phyloP scores from a whole-genome alignment of 202 grass and related monocot genomes.

The Alloteropsis angusta region DNA sequence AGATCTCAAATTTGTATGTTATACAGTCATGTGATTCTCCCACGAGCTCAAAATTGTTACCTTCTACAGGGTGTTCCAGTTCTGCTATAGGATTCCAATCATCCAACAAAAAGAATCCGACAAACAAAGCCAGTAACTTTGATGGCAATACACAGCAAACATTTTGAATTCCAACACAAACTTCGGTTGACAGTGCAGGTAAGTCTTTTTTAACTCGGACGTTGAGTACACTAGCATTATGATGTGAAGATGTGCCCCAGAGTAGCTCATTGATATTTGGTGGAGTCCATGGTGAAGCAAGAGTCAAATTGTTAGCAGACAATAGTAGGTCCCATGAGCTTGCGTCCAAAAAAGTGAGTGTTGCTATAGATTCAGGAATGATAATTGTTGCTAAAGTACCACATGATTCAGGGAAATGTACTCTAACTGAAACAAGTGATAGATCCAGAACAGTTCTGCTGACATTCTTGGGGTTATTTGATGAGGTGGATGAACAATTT shows the following conservation, averaged over 20 bases:
- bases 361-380: slow-evolving; percentile 53
- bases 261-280: slow-evolving; percentile 48
- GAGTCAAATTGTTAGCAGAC: slow-evolving; percentile 50
- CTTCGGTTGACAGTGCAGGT: slow-evolving; percentile 42
- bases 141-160: slow-evolving; percentile 74
- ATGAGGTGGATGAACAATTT: slow-evolving; percentile 11
- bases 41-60: slow-evolving; percentile 28
- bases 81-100: slow-evolving; percentile 59
- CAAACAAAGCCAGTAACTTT: slow-evolving; percentile 67
- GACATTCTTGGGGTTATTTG: slow-evolving; percentile 11
- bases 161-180: slow-evolving; percentile 73
- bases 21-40: slow-evolving; percentile 26
- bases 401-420: slow-evolving; percentile 75
- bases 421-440: slow-evolving; percentile 50
- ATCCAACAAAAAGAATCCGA: slow-evolving; percentile 91
- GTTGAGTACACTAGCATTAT: slow-evolving; percentile 50
- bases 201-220: slow-evolving; percentile 56
- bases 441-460: slow-evolving; percentile 43
- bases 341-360: slow-evolving; percentile 36
- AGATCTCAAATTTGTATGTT: slow-evolving; percentile 76
- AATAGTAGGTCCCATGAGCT: slow-evolving; percentile 67
- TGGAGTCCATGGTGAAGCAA: slow-evolving; percentile 55
- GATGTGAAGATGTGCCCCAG: slow-evolving; percentile 53
- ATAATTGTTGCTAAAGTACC: slow-evolving; percentile 57
- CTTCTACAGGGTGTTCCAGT: slow-evolving; percentile 33